Base-by-base conservation (phyloP, 768 basidiomycete species). In the Russula olivacea region DNA sequence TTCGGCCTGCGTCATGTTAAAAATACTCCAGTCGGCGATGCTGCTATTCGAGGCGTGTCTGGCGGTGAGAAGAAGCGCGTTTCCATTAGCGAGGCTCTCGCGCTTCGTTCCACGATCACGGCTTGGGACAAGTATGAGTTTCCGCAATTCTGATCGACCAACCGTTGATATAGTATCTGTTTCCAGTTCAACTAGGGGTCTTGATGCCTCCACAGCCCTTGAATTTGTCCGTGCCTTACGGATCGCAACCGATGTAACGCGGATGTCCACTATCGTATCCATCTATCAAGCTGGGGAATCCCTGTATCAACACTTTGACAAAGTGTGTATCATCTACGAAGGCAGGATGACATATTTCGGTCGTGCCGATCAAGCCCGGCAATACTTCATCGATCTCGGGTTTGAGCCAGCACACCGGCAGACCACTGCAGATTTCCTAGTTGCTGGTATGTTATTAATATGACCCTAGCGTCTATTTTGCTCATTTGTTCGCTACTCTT, bases 211-310 rank as follows among this genome's bases (percentile, higher is more conserved):
- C 6, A 85, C 83, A 4, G 83, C 83, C 14, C 75, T 84, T 48
- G 83, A 84, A 66, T 84, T 83, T 70, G 79, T 80, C 55, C 80
- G 80, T 61, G 80, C 83, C 2, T 73, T 86, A n/a, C 78, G 84
- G 40, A 77, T 83, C 41, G 74, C 79, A 7, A 84, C 83, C 25
- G 83, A 85, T 69, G 70, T 79, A 21, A 68, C 70, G 34, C 69
- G 69, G 49, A 66, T 70, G 59, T 71, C 86, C 0, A 90, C 86
- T 0, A 80, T 93, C 61, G 88, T 89, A n/a, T 87, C 89, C 0
- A 82, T 94, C 41, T 93, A 93, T 73, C 91, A 93, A 73, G 91
- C 89, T 9, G 86, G 86, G 55, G 89, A 92, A 71, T 77, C 78
- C 2, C 71, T 87, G 0, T 87, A 84, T 62, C 62, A 80, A 23